These are phyloP conservation scores for Alternaria panax DNA, from an alignment of 2,329 filamentous ascomycete species.

Conservation along the genomic window DNA sequence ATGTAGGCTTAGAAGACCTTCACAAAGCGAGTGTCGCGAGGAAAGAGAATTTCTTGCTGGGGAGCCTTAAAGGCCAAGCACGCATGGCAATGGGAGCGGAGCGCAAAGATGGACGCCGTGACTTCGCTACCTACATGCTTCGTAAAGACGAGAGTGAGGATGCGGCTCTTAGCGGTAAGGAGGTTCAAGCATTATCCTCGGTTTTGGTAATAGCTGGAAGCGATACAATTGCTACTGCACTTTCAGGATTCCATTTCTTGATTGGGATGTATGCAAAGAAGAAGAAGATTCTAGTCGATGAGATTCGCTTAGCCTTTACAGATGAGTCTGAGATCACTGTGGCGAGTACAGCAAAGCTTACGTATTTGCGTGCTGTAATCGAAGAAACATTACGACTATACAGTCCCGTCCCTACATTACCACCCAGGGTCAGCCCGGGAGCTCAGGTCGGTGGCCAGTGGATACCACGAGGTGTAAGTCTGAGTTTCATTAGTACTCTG, in stretches of 20 bases:
- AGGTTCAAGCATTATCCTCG: neutral
- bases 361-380: neutral
- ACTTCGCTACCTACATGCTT: constrained; percentile 5
- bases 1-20: neutral
- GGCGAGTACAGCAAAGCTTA: neutral
- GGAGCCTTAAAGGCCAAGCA: neutral
- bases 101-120: neutral
- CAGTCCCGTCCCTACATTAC: neutral
- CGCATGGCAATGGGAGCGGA: neutral
- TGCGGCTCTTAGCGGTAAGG: neutral
- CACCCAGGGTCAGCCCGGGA: neutral
- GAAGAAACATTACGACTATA: constrained; percentile 5
- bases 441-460: neutral
- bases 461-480: constrained; percentile 5
- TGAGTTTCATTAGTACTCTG: neutral
- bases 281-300: neutral
- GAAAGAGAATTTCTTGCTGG: neutral
- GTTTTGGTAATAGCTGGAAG: neutral
- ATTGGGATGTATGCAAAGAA: neutral
- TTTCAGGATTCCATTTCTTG: neutral
- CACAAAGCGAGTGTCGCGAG: neutral
- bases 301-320: neutral
- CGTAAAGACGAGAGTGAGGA: neutral
- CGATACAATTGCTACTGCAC: neutral
- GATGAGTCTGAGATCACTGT: constrained; percentile 1